Conservation (phyloP, 2,329 filamentous ascomycete genomes). For the Botryosphaeria agaves region DNA sequence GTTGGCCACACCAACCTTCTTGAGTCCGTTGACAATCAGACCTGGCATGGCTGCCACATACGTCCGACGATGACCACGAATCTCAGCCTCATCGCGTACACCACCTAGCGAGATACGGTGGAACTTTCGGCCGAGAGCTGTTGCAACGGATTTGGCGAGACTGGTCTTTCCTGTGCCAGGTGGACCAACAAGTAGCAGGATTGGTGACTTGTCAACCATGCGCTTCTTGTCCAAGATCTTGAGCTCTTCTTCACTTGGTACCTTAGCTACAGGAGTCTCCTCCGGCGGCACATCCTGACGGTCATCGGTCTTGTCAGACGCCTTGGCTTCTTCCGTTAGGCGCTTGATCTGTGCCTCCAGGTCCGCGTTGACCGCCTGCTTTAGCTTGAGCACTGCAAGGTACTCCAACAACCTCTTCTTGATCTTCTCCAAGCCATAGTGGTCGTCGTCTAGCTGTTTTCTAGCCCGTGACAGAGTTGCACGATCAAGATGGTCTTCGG, state of each 20-base stretch:
- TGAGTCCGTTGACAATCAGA: constrained; percentile 78
- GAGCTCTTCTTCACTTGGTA: constrained; percentile 42
- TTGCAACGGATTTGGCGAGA: constrained; percentile 80
- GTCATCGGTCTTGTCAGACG: constrained; percentile 35
- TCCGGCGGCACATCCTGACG: constrained; percentile 2
- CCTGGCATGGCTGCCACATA: constrained; percentile 99
- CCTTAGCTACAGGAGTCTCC: constrained; percentile 5
- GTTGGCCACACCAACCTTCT: constrained; percentile 90
- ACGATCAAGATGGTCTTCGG: constrained; percentile 69
- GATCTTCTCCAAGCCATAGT: constrained; percentile 91
- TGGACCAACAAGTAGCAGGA: constrained; percentile 80
- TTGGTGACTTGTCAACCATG: constrained; percentile 89
- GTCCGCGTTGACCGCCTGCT: constrained; percentile 75
- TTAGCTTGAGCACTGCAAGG: constrained; percentile 84
- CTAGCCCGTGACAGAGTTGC: constrained; percentile 65
- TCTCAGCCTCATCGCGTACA: constrained; percentile 91
- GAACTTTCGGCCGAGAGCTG: constrained; percentile 84
- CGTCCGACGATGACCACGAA: constrained; percentile 81
- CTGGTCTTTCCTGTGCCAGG: constrained; percentile 95
- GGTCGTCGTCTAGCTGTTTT: constrained; percentile 85
- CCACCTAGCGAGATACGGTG: constrained; percentile 93
- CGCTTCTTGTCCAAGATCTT: constrained; percentile 64
- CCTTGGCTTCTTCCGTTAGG: constrained; percentile 25
- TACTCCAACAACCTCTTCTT: constrained; percentile 96
- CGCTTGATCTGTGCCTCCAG: constrained; percentile 59